Conservation (phyloP, 768 basidiomycete species). For the Mycena leptocephala region DNA sequence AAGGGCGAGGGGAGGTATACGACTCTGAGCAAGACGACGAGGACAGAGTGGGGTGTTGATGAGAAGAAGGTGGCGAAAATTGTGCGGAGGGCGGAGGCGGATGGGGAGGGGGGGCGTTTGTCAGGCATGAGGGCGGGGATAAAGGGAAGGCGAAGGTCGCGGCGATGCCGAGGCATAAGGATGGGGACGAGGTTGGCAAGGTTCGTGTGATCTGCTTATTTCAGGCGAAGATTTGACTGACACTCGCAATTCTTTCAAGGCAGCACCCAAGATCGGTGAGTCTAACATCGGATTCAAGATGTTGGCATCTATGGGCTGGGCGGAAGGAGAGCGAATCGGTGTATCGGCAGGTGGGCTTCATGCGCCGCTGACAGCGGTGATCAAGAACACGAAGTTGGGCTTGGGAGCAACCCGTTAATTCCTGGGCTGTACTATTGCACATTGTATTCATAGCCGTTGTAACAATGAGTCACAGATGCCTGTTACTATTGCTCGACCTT, state of each 20-base stretch:
- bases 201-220: slow-evolving; percentile 49
- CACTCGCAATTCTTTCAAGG: slow-evolving; percentile 55
- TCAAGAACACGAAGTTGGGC: slow-evolving; percentile 87
- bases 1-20: slow-evolving; percentile 80
- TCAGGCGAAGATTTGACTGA: background rate
- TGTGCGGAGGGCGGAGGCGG: slow-evolving; percentile 56
- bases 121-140: slow-evolving; percentile 46
- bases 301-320: slow-evolving; percentile 93
- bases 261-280: slow-evolving; percentile 86
- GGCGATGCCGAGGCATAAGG: slow-evolving; percentile 69
- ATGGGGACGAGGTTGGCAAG: slow-evolving; percentile 93
- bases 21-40: slow-evolving; percentile 79
- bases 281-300: slow-evolving; percentile 91
- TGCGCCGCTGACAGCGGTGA: slow-evolving; percentile 84
- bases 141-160: slow-evolving; percentile 36
- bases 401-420: slow-evolving; percentile 72
- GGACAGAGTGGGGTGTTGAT: slow-evolving; percentile 68
- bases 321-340: slow-evolving; percentile 87
- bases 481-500: too few species aligned
- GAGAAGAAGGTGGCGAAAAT: slow-evolving; percentile 72
- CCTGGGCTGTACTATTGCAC: too few species aligned
- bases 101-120: slow-evolving; percentile 52
- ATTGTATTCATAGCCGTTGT: too few species aligned
- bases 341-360: slow-evolving; percentile 72
- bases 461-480: too few species aligned